Conservation (phyloP, 176 grass and related monocot species). For the Triticum monococcum region DNA sequence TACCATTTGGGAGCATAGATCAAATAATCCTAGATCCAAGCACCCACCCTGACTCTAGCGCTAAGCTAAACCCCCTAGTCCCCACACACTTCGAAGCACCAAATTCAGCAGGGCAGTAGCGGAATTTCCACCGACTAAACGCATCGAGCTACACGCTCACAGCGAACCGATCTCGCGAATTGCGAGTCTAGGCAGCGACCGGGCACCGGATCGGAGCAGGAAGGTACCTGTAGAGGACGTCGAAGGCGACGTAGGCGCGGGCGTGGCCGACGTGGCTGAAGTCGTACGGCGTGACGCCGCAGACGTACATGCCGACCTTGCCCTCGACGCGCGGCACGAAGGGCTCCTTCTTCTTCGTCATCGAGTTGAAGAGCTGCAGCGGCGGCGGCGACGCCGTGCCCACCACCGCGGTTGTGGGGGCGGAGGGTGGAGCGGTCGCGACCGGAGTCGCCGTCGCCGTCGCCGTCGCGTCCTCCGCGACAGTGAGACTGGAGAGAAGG, state of each 20-base stretch:
- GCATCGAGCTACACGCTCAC: not conserved
- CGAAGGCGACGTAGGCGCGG: conserved; percentile 78
- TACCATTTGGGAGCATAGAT: not conserved
- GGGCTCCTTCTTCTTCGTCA: conserved; percentile 74
- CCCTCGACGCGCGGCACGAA: conserved; percentile 74
- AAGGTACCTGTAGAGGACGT: conserved; percentile 63
- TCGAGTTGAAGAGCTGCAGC: conserved; percentile 63
- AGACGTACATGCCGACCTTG: conserved; percentile 82
- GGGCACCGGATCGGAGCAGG: not conserved
- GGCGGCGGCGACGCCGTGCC: conserved; percentile 1
- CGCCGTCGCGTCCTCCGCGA: not conserved
- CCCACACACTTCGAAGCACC: not conserved
- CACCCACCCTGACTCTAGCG: not conserved
- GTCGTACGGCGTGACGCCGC: conserved; percentile 84
- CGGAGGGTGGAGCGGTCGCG: not conserved
- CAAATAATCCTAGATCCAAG: not conserved
- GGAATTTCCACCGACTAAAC: not conserved
- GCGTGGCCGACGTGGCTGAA: conserved; percentile 86
- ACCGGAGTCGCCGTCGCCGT: not conserved
- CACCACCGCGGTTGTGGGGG: not conserved
- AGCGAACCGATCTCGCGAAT: not conserved
- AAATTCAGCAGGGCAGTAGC: not conserved
- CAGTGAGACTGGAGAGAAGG: not conserved
- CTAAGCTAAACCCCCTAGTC: not conserved
- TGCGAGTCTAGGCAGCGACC: not conserved